Conservation (phyloP, 2,329 filamentous ascomycete species). For the Trichothecium roseum region DNA sequence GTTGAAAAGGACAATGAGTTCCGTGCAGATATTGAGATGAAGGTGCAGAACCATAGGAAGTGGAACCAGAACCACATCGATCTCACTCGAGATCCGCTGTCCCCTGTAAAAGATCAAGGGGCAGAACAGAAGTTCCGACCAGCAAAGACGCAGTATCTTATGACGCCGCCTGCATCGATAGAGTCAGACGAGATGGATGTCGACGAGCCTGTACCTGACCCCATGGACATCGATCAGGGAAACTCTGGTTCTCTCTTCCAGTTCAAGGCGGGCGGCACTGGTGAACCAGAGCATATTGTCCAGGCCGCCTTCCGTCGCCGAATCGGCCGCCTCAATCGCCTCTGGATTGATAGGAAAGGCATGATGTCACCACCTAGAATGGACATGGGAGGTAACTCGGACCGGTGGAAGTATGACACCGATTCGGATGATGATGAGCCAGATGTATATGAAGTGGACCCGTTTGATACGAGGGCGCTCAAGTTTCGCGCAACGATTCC, state of each 20-base stretch:
- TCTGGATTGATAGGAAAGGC: constrained; percentile 81
- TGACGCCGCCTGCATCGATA: constrained; percentile 52
- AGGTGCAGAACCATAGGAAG: constrained; percentile 76
- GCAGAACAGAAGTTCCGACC: constrained; percentile 57
- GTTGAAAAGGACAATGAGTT: constrained; percentile 76
- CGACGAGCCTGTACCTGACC: constrained; percentile 36
- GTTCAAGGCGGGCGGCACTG: constrained; percentile 31
- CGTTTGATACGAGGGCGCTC: constrained; percentile 48
- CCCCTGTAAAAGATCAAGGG: constrained; percentile 59
- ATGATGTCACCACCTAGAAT: constrained; percentile 37
- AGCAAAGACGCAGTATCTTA: constrained; percentile 60
- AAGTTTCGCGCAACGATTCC: constrained; percentile 52
- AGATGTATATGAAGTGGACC: constrained; percentile 65
- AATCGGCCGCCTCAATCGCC: constrained; percentile 70
- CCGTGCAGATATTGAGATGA: constrained; percentile 71
- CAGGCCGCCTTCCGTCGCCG: constrained; percentile 70
- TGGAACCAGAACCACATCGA: constrained; percentile 91
- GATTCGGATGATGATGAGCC: constrained; percentile 79
- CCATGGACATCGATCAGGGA: constrained; percentile 25
- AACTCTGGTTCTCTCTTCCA: constrained; percentile 27
- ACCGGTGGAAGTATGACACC: constrained; percentile 79
- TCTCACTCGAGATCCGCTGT: constrained; percentile 75
- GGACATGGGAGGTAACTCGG: constrained; percentile 31
- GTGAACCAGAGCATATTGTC: constrained; percentile 27
- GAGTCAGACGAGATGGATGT: constrained; percentile 47